Conservation (phyloP, 768 basidiomycete genomes). For the Cystobasidium ongulense region DNA sequence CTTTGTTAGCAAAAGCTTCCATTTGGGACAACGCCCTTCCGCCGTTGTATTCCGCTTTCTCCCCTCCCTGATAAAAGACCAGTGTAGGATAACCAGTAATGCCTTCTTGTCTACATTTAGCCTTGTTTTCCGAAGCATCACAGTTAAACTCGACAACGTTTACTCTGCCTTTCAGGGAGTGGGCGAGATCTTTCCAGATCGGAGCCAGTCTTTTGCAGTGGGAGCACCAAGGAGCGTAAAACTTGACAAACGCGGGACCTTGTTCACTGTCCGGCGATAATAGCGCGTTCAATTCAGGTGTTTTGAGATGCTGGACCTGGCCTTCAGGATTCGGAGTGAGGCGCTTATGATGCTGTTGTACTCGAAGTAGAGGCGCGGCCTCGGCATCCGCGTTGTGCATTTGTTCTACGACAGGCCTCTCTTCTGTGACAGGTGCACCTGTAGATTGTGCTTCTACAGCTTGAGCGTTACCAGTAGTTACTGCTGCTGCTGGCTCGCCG, state of each 20-base stretch:
- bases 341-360: slow-evolving; percentile 24
- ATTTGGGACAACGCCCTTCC: slow-evolving; percentile 64
- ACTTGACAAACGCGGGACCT: slow-evolving; percentile 62
- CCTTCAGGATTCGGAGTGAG: slow-evolving; percentile 19
- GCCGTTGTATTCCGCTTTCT: slow-evolving; percentile 65
- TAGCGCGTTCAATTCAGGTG: not conserved
- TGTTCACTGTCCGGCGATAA: slow-evolving; percentile 39
- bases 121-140: slow-evolving; percentile 54
- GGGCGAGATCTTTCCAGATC: slow-evolving; percentile 67
- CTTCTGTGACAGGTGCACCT: not conserved
- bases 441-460: not conserved
- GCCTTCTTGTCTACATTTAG: slow-evolving; percentile 59
- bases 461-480: not conserved
- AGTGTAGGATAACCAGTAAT: slow-evolving; percentile 79
- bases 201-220: slow-evolving; percentile 78
- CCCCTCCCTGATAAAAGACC: slow-evolving; percentile 55
- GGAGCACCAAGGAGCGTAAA: slow-evolving; percentile 58
- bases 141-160: slow-evolving; percentile 83
- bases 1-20: slow-evolving; percentile 65
- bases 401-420: not conserved
- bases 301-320: not conserved
- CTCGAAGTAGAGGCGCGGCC: not conserved
- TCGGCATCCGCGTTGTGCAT: not conserved
- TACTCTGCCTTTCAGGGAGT: slow-evolving; percentile 60
- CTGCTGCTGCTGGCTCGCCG: slow-evolving; percentile 13